Percentiles rank a stretch among this genome's conserved stretches.
These are phyloP conservation scores for Cystoderma amianthinum DNA, from an alignment of 768 basidiomycete genomes.

Conservation along the genomic window DNA sequence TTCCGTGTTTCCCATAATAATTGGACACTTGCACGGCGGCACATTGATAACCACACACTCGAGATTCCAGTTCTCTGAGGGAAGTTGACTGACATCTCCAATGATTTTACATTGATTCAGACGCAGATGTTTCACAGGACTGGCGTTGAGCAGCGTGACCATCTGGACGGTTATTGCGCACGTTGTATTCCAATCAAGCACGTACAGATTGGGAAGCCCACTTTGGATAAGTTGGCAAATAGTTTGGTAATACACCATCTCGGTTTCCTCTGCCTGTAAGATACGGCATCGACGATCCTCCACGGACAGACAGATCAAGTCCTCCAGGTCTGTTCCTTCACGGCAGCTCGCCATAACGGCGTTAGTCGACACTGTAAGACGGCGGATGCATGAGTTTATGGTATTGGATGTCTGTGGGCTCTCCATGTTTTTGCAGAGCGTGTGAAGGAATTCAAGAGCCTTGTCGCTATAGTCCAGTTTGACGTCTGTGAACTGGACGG, in stretches of 20 bases:
- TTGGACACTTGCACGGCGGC: background rate
- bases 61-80: slow-evolving; percentile 4
- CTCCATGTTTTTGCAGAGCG: slow-evolving; percentile 3
- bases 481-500: slow-evolving; percentile 14
- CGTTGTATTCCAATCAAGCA: slow-evolving; percentile 17
- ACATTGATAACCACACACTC: slow-evolving; percentile 11
- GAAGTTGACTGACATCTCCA: background rate
- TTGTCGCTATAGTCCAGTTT: slow-evolving; percentile 10
- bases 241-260: slow-evolving; percentile 3
- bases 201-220: slow-evolving; percentile 16
- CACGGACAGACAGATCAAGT: background rate
- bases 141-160: slow-evolving; percentile 9
- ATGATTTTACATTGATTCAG: slow-evolving; percentile 6
- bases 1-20: background rate
- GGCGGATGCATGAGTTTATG: slow-evolving; percentile 14
- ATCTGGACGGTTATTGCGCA: slow-evolving; percentile 6
- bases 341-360: slow-evolving; percentile 2
- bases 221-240: slow-evolving; percentile 8
- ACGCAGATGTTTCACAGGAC: slow-evolving; percentile 15
- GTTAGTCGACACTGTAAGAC: slow-evolving; percentile 9
- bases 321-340: slow-evolving; percentile 2
- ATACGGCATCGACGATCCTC: background rate
- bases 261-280: background rate
- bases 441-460: slow-evolving; percentile 7
- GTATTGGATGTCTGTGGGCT: background rate